phyloP scores from a whole-genome alignment of 768 basidiomycete genomes.

The Xerocomus potaroensis region DNA sequence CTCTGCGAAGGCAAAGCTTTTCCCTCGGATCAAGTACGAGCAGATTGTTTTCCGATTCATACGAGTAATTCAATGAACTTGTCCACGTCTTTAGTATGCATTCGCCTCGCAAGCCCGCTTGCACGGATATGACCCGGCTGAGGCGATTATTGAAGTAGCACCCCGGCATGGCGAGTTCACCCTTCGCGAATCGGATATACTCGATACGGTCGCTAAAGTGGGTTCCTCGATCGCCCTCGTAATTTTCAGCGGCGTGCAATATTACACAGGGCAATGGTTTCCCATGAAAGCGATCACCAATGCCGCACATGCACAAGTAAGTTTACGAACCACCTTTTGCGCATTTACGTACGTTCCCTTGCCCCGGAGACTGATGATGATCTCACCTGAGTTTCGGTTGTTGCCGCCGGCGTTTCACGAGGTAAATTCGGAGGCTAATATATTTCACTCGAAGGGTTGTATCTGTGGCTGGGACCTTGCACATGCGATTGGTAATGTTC shows the following conservation, averaged over 20 bases:
- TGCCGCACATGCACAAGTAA: slow-evolving; percentile 80
- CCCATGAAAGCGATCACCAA: slow-evolving; percentile 80
- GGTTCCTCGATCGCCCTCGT: slow-evolving; percentile 83
- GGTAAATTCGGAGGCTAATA: slow-evolving; percentile 10
- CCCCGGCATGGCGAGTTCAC: slow-evolving; percentile 83
- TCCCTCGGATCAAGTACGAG: slow-evolving; percentile 88
- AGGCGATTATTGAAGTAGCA: slow-evolving; percentile 70
- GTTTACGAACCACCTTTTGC: slow-evolving; percentile 20
- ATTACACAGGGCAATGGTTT: slow-evolving; percentile 96
- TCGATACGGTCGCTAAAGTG: slow-evolving; percentile 66
- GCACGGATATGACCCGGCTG: slow-evolving; percentile 71
- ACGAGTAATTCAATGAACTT: slow-evolving; percentile 12
- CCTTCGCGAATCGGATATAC: slow-evolving; percentile 86
- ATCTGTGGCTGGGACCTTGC: slow-evolving; percentile 96
- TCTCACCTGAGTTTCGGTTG: slow-evolving; percentile 6
- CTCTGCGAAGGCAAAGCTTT: slow-evolving; percentile 93
- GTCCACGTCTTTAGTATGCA: slow-evolving; percentile 65
- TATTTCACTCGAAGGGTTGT: slow-evolving; percentile 60
- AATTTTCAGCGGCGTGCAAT: slow-evolving; percentile 91
- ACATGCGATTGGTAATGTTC: slow-evolving; percentile 93
- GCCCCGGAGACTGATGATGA: slow-evolving; percentile 6
- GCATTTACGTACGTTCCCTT: slow-evolving; percentile 25
- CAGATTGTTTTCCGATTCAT: slow-evolving; percentile 4
- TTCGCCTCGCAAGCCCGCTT: slow-evolving; percentile 86
- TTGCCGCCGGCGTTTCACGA: slow-evolving; percentile 9